Conservation (phyloP, 2,329 filamentous ascomycete genomes). For the Mariannaea elegans region DNA sequence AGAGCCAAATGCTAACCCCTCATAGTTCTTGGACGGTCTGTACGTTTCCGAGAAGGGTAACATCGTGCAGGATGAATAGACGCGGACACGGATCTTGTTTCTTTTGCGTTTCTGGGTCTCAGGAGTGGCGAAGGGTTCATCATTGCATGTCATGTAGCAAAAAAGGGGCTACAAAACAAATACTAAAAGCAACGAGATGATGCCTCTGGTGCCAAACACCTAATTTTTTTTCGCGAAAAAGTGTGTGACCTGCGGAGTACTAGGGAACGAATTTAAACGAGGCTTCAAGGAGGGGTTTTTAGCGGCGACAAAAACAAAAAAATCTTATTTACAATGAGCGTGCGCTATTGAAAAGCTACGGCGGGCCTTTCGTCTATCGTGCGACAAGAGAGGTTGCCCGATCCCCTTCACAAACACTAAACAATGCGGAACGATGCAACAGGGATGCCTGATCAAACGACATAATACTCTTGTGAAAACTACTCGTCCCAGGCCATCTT, state of each 20-base stretch:
- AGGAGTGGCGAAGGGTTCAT: slow-evolving; percentile 71
- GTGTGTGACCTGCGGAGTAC: slow-evolving; percentile 24
- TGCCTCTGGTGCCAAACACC: slow-evolving; percentile 40
- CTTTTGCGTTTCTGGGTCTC: slow-evolving; percentile 69
- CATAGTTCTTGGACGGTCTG: slow-evolving; percentile 98
- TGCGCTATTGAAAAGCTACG: slow-evolving; percentile 21
- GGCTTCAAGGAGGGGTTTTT: slow-evolving; percentile 20
- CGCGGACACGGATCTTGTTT: slow-evolving; percentile 56
- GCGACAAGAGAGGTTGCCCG: neutral
- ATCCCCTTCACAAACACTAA: neutral
- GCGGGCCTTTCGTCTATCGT: slow-evolving; percentile 16
- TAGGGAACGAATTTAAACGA: slow-evolving; percentile 31
- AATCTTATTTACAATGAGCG: slow-evolving; percentile 22
- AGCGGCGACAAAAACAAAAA: slow-evolving; percentile 31
- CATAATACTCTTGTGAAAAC: slow-evolving; percentile 22
- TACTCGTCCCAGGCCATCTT: slow-evolving; percentile 19
- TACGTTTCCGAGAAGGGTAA: slow-evolving; percentile 99
- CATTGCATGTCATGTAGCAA: slow-evolving; percentile 69
- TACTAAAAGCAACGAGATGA: slow-evolving; percentile 51
- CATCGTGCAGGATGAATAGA: slow-evolving; percentile 80
- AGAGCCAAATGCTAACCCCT: slow-evolving; percentile 30
- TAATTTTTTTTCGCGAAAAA: slow-evolving; percentile 10
- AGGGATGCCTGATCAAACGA: neutral
- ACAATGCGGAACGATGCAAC: neutral
- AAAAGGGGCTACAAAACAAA: slow-evolving; percentile 54